phyloP scores from a whole-genome alignment of 495 filamentous ascomycete species.

The Astrothelium macrocarpum region DNA sequence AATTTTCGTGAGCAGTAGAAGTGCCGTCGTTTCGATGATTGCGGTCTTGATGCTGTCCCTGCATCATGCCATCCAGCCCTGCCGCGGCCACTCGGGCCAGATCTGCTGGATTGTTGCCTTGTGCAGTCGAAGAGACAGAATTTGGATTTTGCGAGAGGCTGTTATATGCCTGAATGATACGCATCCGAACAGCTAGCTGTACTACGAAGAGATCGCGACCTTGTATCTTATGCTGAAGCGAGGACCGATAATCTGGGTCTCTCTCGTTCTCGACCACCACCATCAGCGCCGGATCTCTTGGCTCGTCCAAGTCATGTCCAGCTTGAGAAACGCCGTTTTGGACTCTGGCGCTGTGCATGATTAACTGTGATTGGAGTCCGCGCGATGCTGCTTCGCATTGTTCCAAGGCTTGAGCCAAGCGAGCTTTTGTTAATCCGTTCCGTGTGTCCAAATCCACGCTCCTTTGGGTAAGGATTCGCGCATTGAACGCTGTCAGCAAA shows the following conservation, averaged over 20 bases:
- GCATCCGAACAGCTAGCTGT: slow-evolving; percentile 64
- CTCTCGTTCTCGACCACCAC: slow-evolving; percentile 14
- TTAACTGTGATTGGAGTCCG: slow-evolving; percentile 50
- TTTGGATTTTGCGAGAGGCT: slow-evolving; percentile 45
- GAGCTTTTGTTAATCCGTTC: not conserved
- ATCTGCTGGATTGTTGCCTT: slow-evolving; percentile 17
- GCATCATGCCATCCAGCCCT: slow-evolving; percentile 22
- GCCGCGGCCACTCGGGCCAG: slow-evolving; percentile 22
- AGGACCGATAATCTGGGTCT: slow-evolving; percentile 34
- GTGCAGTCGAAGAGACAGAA: slow-evolving; percentile 11
- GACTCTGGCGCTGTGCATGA: slow-evolving; percentile 27
- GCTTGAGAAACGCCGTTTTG: not conserved
- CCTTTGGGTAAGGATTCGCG: slow-evolving; percentile 53
- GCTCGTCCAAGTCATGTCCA: not conserved
- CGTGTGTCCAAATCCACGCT: not conserved
- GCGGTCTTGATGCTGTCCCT: slow-evolving; percentile 17
- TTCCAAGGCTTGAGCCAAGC: slow-evolving; percentile 39
- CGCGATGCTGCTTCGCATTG: slow-evolving; percentile 55
- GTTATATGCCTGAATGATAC: slow-evolving; percentile 74
- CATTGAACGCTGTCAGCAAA: slow-evolving; percentile 62
- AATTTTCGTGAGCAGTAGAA: not conserved
- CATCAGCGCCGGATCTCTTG: slow-evolving; percentile 9
- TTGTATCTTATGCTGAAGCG: slow-evolving; percentile 71
- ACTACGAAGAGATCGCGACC: slow-evolving; percentile 73
- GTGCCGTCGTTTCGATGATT: not conserved